Evolutionary conservation across 106 monocot genomes (phyloP).

Genomic region (Gastrodia elata): DNA sequence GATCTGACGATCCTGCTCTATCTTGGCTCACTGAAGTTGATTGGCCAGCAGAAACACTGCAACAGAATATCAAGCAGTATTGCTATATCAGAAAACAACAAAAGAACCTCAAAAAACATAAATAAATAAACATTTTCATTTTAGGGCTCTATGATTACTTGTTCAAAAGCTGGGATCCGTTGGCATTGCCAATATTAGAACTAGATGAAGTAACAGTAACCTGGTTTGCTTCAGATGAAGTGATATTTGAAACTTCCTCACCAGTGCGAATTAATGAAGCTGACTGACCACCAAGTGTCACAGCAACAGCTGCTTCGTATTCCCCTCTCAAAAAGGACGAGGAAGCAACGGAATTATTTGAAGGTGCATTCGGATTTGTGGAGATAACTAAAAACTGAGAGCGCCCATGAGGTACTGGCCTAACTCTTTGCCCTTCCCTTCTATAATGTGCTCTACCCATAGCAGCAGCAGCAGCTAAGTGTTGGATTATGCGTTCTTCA

Average conservation of each 20-base stretch:
- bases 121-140: not conserved
- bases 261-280: conserved; percentile 10
- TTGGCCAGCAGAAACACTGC: conserved; percentile 39
- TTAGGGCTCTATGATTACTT: conserved; percentile 14
- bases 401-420: conserved; percentile 38
- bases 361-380: conserved; percentile 24
- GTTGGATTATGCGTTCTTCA: conserved; percentile 67
- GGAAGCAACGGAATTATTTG: conserved; percentile 16
- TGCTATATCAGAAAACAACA: not conserved
- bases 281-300: conserved; percentile 13
- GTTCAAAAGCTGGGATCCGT: conserved; percentile 17
- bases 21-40: conserved; percentile 46
- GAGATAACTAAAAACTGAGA: conserved; percentile 64
- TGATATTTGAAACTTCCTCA: conserved; percentile 16
- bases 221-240: conserved; percentile 14
- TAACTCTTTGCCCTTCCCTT: conserved; percentile 46
- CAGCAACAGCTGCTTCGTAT: conserved; percentile 16
- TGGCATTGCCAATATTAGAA: conserved; percentile 4
- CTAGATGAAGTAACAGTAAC: conserved; percentile 8
- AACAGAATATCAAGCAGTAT: not conserved
- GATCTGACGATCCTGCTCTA: conserved; percentile 64
- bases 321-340: conserved; percentile 32
- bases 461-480: conserved; percentile 64
- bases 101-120: not conserved
- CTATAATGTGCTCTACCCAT: conserved; percentile 56